phyloP scores from a whole-genome alignment of 2,329 filamentous ascomycete genomes.

The Catunica adiposa region DNA sequence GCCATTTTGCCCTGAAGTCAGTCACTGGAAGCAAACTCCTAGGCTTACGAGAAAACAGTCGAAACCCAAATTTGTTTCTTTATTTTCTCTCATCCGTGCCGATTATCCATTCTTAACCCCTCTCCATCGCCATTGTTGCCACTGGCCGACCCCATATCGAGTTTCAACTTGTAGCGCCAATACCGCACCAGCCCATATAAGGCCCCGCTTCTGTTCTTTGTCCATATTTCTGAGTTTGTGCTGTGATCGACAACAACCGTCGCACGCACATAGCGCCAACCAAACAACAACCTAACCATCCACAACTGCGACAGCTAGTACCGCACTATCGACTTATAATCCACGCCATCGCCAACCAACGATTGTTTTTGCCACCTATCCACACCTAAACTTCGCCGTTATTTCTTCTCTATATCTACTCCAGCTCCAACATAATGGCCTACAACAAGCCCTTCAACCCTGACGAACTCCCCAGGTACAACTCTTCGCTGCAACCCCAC shows the following conservation, averaged over 20 bases:
- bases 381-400: neutral
- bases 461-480: conserved; percentile 82
- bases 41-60: neutral
- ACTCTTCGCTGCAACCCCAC: conserved; percentile 13
- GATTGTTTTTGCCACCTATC: neutral
- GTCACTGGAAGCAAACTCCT: neutral
- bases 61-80: neutral
- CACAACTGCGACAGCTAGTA: neutral
- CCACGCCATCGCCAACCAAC: neutral
- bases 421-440: conserved; percentile 45
- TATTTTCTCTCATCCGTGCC: neutral
- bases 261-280: neutral
- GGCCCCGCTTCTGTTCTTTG: conserved; percentile 4
- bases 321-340: neutral
- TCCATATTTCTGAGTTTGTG: neutral
- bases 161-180: conserved; percentile 4
- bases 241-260: conserved; percentile 1
- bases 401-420: neutral
- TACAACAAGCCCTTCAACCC: conserved; percentile 90
- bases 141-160: neutral
- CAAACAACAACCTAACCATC: neutral
- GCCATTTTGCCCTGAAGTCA: neutral
- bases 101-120: neutral
- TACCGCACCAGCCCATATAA: neutral
- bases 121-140: neutral